These are phyloP conservation scores for Aureobasidium pullulans DNA, from an alignment of 2,329 filamentous ascomycete genomes.

Conservation along the genomic window DNA sequence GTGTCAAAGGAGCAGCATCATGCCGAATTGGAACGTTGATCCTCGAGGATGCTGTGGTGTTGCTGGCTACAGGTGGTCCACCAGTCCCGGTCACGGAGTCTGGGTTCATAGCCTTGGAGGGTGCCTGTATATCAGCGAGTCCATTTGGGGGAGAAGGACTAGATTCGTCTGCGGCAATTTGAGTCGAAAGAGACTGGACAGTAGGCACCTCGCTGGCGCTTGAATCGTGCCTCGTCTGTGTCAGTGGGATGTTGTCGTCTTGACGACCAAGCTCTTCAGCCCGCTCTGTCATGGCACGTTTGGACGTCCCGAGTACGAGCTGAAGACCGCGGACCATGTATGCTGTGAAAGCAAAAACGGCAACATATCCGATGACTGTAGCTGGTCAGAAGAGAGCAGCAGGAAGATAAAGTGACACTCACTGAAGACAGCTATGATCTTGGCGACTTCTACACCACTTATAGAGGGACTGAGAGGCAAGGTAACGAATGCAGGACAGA, in stretches of 20 bases:
- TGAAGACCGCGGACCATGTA: constrained; percentile 50
- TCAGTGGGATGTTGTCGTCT: constrained; percentile 44
- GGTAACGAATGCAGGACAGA: constrained; percentile 53
- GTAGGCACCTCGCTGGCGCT: constrained; percentile 4
- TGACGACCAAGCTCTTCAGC: constrained; percentile 44
- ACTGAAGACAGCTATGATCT: constrained; percentile 55
- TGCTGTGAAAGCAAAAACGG: constrained; percentile 46
- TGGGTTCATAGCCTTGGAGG: constrained; percentile 21
- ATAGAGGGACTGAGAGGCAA: constrained; percentile 51
- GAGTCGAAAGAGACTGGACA: not conserved
- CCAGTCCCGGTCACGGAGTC: constrained; percentile 20
- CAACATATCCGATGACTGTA: constrained; percentile 48
- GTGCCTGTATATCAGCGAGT: constrained; percentile 15
- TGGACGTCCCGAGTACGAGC: constrained; percentile 44
- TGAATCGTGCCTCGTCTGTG: constrained; percentile 16
- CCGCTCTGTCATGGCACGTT: constrained; percentile 44
- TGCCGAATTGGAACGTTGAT: constrained; percentile 29
- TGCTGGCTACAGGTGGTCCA: constrained; percentile 18
- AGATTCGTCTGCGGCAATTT: not conserved
- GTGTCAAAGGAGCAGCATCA: constrained; percentile 36
- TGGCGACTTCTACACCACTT: constrained; percentile 47
- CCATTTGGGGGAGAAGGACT: not conserved
- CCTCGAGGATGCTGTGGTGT: not conserved
- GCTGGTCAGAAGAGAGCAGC: not conserved
- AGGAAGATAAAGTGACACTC: constrained; percentile 19